Evolutionary conservation across 176 grass and related monocot genomes (phyloP).

Genomic region (Puccinellia tenuiflora): DNA sequence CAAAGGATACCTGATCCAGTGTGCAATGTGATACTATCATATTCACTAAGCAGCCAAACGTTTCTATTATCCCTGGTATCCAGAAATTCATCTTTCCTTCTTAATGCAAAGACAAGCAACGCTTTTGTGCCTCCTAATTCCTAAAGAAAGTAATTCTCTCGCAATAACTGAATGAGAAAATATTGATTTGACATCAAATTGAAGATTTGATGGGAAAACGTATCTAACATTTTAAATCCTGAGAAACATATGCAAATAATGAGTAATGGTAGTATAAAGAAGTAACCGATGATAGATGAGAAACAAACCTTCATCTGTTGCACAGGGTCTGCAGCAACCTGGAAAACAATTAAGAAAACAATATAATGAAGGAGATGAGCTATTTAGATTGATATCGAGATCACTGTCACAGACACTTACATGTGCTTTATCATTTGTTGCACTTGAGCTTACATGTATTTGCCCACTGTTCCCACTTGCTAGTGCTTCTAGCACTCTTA

Average conservation of each 20-base stretch:
- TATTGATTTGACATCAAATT: background rate
- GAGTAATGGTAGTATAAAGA: background rate
- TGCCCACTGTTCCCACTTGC: constrained; percentile 34
- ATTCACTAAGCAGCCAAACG: background rate
- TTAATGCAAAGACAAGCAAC: background rate
- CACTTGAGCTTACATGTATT: constrained; percentile 31
- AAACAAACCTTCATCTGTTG: constrained; percentile 45
- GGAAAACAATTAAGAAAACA: background rate
- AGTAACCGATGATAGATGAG: background rate
- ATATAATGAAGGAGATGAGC: background rate
- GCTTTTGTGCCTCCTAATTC: background rate
- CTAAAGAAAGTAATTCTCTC: background rate
- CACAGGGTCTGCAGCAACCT: constrained; percentile 27
- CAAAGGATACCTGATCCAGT: background rate
- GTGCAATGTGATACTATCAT: background rate
- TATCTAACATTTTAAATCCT: background rate
- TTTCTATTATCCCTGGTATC: background rate
- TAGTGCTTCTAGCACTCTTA: constrained; percentile 53
- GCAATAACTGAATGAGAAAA: background rate
- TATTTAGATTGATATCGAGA: constrained; percentile 9
- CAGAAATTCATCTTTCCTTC: background rate
- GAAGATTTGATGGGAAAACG: background rate
- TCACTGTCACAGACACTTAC: background rate
- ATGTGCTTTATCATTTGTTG: constrained; percentile 41
- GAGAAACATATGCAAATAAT: constrained; percentile 7